Evolutionary conservation across 495 filamentous ascomycete genomes (phyloP).

Genomic region (Haplographium delicatum): DNA sequence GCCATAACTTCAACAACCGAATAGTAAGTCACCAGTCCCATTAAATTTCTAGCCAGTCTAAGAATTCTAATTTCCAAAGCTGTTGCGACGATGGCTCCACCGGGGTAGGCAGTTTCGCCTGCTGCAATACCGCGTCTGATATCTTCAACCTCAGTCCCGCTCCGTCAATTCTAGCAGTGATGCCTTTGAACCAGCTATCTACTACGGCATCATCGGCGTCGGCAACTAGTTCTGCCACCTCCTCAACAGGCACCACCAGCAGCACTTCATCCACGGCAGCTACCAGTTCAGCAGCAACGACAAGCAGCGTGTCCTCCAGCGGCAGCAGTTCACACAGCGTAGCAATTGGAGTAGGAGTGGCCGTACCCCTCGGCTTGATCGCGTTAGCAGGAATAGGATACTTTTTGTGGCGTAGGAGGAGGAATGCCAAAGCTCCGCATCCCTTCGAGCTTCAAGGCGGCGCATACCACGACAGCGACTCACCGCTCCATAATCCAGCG

Average conservation of each 20-base stretch:
- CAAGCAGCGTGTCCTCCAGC: background rate
- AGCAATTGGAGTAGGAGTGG: constrained; percentile 10
- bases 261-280: background rate
- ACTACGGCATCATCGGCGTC: constrained; percentile 3
- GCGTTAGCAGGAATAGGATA: constrained; percentile 2
- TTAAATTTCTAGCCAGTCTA: background rate
- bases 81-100: constrained; percentile 17
- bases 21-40: constrained; percentile 4
- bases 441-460: background rate
- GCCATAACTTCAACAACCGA: constrained; percentile 14
- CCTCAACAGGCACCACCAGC: background rate
- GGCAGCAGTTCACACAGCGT: background rate
- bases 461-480: too few species aligned
- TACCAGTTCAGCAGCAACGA: background rate
- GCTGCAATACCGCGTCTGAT: constrained; percentile 1
- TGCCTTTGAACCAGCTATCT: background rate
- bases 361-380: constrained; percentile 1
- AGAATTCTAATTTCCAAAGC: constrained; percentile 1
- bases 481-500: too few species aligned
- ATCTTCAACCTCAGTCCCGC: constrained; percentile 10
- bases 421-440: background rate
- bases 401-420: background rate
- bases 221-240: too few species aligned
- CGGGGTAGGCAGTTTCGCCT: constrained; percentile 12
- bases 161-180: constrained; percentile 3